A percentile compares a stretch with the other conserved stretches of the same genome.
These are phyloP conservation scores for Cladorrhinum sp. DNA, from an alignment of 2,329 filamentous ascomycete genomes.

Conservation along the genomic window DNA sequence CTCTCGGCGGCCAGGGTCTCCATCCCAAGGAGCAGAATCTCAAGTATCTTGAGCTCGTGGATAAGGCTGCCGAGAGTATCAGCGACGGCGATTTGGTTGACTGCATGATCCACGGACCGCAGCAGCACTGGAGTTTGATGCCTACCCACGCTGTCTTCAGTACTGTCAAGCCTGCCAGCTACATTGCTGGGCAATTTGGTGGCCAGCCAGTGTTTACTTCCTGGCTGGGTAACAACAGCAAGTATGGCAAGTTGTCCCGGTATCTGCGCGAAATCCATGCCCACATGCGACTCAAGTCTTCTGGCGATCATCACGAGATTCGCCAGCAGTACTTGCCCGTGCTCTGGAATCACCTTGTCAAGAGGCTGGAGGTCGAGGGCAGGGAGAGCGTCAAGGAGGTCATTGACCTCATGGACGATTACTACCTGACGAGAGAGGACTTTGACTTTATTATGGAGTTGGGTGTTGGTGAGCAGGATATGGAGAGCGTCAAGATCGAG, in stretches of 20 bases:
- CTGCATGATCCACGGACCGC: slow-evolving; percentile 95
- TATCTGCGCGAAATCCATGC: slow-evolving; percentile 92
- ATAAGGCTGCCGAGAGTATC: slow-evolving; percentile 90
- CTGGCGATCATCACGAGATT: slow-evolving; percentile 88
- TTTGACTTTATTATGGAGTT: slow-evolving; percentile 91
- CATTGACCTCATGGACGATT: slow-evolving; percentile 95
- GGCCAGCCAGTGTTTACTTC: slow-evolving; percentile 72
- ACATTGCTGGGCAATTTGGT: slow-evolving; percentile 73
- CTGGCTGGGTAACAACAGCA: slow-evolving; percentile 96
- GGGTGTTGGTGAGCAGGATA: slow-evolving; percentile 78
- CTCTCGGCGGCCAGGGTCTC: slow-evolving; percentile 57
- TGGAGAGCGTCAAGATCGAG: slow-evolving; percentile 73
- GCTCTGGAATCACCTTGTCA: slow-evolving; percentile 77
- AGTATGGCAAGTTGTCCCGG: slow-evolving; percentile 71
- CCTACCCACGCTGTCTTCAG: slow-evolving; percentile 94
- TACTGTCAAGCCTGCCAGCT: slow-evolving; percentile 87
- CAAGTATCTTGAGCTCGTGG: slow-evolving; percentile 80
- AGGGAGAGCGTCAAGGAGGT: slow-evolving; percentile 78
- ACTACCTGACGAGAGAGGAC: slow-evolving; percentile 91
- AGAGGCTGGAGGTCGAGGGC: slow-evolving; percentile 71
- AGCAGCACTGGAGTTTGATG: slow-evolving; percentile 99
- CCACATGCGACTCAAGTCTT: slow-evolving; percentile 89
- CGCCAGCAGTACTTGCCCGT: slow-evolving; percentile 91
- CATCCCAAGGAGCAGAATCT: slow-evolving; percentile 67
- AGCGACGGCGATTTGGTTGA: slow-evolving; percentile 96